phyloP scores from a whole-genome alignment of 768 basidiomycete genomes.

The Russula sp. region DNA sequence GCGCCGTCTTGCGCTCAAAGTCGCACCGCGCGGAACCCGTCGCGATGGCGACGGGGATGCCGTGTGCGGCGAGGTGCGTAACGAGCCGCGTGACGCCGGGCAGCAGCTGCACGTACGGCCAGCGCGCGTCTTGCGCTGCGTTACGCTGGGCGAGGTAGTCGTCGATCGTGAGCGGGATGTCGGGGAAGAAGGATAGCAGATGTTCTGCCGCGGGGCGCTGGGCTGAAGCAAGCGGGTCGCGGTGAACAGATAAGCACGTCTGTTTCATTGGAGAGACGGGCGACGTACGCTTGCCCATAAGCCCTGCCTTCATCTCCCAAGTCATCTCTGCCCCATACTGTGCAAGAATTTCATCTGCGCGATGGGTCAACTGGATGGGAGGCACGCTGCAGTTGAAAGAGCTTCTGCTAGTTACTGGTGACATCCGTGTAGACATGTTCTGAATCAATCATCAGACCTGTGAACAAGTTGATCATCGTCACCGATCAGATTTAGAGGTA shows the following conservation, averaged over 20 bases:
- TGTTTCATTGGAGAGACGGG: neutral
- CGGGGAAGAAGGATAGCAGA: conserved; percentile 73
- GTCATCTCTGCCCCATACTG: conserved; percentile 73
- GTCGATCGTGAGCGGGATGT: conserved; percentile 57
- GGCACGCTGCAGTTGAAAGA: neutral
- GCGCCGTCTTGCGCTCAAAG: conserved; percentile 59
- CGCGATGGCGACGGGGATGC: conserved; percentile 74
- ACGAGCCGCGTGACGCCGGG: conserved; percentile 68
- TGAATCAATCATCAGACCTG: conserved; percentile 72
- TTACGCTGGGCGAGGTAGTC: conserved; percentile 55
- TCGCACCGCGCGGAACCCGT: conserved; percentile 67
- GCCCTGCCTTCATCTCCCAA: conserved; percentile 84
- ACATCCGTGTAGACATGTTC: conserved; percentile 72
- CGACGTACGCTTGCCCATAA: conserved; percentile 75
- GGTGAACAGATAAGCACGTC: neutral
- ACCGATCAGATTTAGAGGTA: neutral
- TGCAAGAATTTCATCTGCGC: conserved; percentile 62
- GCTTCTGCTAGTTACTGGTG: conserved; percentile 49
- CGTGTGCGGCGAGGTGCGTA: conserved; percentile 56
- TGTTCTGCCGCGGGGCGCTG: conserved; percentile 58
- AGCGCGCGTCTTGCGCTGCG: conserved; percentile 51
- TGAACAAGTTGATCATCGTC: neutral
- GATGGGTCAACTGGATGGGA: conserved; percentile 7
- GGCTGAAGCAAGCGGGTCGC: conserved; percentile 36
- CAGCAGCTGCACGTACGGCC: conserved; percentile 66